phyloP scores from a whole-genome alignment of 2,329 filamentous ascomycete species.

The Xylariaceae sp. region DNA sequence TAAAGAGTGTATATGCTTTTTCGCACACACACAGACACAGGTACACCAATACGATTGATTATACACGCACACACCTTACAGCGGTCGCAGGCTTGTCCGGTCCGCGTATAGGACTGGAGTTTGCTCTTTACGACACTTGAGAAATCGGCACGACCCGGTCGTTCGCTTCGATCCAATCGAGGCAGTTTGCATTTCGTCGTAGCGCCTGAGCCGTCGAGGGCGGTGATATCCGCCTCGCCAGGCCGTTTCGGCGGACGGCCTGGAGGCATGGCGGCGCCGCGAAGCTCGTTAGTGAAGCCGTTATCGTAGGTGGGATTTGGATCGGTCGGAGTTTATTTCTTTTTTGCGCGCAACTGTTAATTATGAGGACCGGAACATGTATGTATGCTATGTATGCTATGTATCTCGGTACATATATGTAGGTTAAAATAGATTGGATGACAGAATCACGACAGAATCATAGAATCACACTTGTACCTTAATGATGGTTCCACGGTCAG shows the following conservation, averaged over 20 bases:
- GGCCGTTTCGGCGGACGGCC: slow-evolving; percentile 54
- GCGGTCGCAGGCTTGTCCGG: slow-evolving; percentile 86
- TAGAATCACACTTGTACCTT: slow-evolving; percentile 1
- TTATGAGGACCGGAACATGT: not conserved
- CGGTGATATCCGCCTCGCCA: slow-evolving; percentile 47
- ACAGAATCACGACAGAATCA: slow-evolving; percentile 1
- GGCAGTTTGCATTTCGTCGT: slow-evolving; percentile 55
- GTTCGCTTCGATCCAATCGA: slow-evolving; percentile 52
- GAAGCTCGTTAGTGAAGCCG: slow-evolving; percentile 12
- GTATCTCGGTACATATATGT: not conserved
- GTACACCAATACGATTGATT: not conserved
- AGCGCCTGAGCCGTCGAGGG: slow-evolving; percentile 43
- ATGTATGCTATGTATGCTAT: slow-evolving; percentile 1
- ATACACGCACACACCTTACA: slow-evolving; percentile 70
- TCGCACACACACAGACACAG: not conserved
- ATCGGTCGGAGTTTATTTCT: slow-evolving; percentile 1
- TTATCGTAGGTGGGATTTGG: slow-evolving; percentile 5
- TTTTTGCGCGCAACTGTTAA: not conserved
- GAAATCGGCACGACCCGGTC: slow-evolving; percentile 54
- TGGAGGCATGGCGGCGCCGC: slow-evolving; percentile 46
- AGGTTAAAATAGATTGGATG: slow-evolving; percentile 2
- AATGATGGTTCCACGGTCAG: not conserved
- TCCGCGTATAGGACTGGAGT: slow-evolving; percentile 64
- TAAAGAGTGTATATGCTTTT: not conserved
- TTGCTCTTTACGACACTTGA: slow-evolving; percentile 63